Base-by-base conservation (phyloP, 176 grass and related monocot species). In the Musa itinerans region DNA sequence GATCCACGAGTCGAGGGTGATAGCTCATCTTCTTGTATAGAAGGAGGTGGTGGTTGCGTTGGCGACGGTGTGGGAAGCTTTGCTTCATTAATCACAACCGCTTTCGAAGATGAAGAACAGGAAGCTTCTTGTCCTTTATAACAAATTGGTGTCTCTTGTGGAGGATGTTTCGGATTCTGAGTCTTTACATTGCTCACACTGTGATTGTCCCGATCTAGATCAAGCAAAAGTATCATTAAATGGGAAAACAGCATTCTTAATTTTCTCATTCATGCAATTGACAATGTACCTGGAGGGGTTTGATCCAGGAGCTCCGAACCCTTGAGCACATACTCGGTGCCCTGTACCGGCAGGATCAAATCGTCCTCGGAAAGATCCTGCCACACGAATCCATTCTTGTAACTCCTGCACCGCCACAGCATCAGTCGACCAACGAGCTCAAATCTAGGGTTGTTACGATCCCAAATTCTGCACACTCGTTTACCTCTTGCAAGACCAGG, bases 401-500 rank as follows among this genome's bases (percentile, higher is more conserved):
- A 80, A 50, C 78, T 80, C 69, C 78, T 80, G 69, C 55, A 14
- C 29, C 78, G 19, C 10, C 16, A 64, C n/a, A 56, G 19, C 24
- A 73, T 43, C 58, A 22, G 50, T 25, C 24, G 50, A 50, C 50
- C 16, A 70, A 55, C 16, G 11, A 10, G 22, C 58, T 50, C 12
- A 70, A 64, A 63, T 19, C 29, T 34, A 73, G 21, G 23, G 21
- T 34, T 54, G 11, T 16, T 21, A 23, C 11, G 19, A 70, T 71
- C 11, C 43, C 19, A 78, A 34, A 12, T 56, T 53, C 22, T 34
- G 12, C 15, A 70, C 52, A 69, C 10, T 14, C 2, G 13, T 20
- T 29, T 85, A 98, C 95, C 95, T 94, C 82, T 99, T 99, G 85
- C 91, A 94, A 77, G 96, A 99, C 96, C 96, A 99, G 12, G 96